Evolutionary conservation across 768 basidiomycete genomes (phyloP), one percentile per base, ranked within the genome.

Genomic region (Termitomyces heimii): DNA sequence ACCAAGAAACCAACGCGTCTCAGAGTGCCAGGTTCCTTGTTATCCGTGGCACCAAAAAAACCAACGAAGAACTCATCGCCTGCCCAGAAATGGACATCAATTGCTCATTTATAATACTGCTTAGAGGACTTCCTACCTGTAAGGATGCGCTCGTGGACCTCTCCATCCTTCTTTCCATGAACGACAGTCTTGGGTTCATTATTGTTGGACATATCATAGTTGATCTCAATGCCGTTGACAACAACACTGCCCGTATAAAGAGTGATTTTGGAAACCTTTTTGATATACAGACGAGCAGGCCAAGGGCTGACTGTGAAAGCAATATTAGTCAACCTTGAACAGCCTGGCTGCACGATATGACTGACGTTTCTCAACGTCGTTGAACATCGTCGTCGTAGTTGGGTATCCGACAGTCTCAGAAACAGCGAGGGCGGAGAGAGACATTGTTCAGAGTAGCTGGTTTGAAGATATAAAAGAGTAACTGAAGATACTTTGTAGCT

Each of bases 1-100:
- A 60, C 24, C 5, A 60, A 39, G 39, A 60, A 60, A 1, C 58
- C 54, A 18, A 56, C n/a, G 14, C 50, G 47, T 20, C 54, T 56
- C 22, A 60, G 37, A 29, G 20, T 34, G 13, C 42, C 42, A 7
- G 52, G 52, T 5, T 9, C 7, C 3, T 56, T 18, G 3, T 39
- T n/a, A 29, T 55, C 54, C 1, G 13, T 32, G 14, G 58, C 32
- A 24, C 58, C 53, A 32, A 51, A 60, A 22, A 60, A 44, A 13
- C 58, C 58, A 26, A 56, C 37, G n/a, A 59, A 59, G 31, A 31
- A 55, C 26, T 51, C 40, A 34, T 60, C 31, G 0, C 5, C 58
- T 47, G 5, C 18, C 14, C 13, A 35, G 22, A 9, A 24, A 34
- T 29, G 29, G 28, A 3, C 5, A 10, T 47, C 3, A 29, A 29